phyloP scores from a whole-genome alignment of 805 yeast genomes.

The Candida vaughaniae region DNA sequence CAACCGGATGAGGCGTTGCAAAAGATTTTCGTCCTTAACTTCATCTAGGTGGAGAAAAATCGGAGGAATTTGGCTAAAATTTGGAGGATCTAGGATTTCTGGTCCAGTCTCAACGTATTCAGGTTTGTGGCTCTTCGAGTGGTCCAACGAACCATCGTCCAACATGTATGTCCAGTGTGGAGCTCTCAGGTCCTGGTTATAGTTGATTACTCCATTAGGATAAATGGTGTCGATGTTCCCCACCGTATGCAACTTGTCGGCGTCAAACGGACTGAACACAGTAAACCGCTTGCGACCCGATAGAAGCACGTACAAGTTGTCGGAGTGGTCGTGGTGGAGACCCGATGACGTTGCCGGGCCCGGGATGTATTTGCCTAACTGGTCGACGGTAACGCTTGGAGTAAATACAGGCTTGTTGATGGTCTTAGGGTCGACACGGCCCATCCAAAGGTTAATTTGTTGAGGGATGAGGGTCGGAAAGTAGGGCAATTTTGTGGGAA shows the following conservation, averaged over 20 bases:
- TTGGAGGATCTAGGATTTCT: conserved; percentile 51
- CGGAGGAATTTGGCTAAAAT: conserved; percentile 66
- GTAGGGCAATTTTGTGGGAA: conserved; percentile 42
- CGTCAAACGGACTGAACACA: conserved; percentile 62
- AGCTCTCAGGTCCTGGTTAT: conserved; percentile 50
- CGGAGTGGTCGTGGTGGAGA: conserved; percentile 79
- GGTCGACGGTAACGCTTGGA: conserved; percentile 14
- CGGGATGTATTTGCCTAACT: conserved; percentile 45
- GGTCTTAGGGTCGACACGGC: conserved; percentile 26
- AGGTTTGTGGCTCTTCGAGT: conserved; percentile 40
- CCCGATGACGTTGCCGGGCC: conserved; percentile 67
- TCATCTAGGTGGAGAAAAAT: conserved; percentile 57
- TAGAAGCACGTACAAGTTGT: conserved; percentile 63
- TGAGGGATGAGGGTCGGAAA: conserved; percentile 53
- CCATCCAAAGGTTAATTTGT: conserved; percentile 77
- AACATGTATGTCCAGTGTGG: conserved; percentile 63
- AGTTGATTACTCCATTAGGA: conserved; percentile 68
- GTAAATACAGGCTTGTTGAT: background rate
- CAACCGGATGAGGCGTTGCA: conserved; percentile 25
- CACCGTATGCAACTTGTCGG: conserved; percentile 56
- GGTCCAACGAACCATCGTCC: conserved; percentile 58
- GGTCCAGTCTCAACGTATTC: conserved; percentile 31
- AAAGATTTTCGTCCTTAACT: conserved; percentile 13
- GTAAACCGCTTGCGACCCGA: conserved; percentile 68
- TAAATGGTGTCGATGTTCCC: conserved; percentile 56